phyloP scores from a whole-genome alignment of 495 filamentous ascomycete species.

The Apiosordaria backusii region DNA sequence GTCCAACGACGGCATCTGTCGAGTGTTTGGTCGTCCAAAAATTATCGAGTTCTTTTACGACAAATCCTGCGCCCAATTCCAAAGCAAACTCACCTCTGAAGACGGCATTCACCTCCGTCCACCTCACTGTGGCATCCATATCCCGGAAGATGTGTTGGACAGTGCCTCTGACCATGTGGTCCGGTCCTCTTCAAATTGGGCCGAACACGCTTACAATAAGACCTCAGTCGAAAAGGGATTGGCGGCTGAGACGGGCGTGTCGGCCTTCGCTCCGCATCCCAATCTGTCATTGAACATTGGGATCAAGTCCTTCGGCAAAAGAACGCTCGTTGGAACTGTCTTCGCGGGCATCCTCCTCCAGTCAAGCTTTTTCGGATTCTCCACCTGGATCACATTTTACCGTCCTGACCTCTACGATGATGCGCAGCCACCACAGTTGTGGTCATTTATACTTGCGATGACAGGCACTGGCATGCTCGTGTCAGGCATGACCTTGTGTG shows the following conservation, averaged over 20 bases:
- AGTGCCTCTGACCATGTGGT: no score
- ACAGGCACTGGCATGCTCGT: neutral
- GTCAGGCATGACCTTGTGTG: neutral
- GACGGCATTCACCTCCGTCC: no score
- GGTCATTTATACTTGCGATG: neutral
- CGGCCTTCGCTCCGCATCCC: constrained; percentile 35
- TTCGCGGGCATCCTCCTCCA: neutral
- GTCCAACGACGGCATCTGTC: constrained; percentile 37
- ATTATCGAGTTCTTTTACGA: constrained; percentile 20
- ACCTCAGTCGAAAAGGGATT: no score
- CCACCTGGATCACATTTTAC: neutral
- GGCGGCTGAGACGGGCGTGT: no score
- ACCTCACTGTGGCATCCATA: no score
- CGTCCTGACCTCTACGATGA: neutral
- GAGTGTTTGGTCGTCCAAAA: constrained; percentile 32
- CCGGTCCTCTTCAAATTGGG: no score
- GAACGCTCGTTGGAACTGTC: neutral
- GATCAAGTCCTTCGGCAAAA: neutral
- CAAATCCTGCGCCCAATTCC: neutral
- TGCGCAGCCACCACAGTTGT: neutral
- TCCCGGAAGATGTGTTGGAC: no score
- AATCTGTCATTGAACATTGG: constrained; percentile 49
- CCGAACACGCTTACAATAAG: no score
- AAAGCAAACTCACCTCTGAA: no score
- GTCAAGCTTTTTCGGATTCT: neutral